Evolutionary conservation across 192 early-diverging fungal species (phyloP).

Genomic region (Chytriomyces hyalinus): DNA sequence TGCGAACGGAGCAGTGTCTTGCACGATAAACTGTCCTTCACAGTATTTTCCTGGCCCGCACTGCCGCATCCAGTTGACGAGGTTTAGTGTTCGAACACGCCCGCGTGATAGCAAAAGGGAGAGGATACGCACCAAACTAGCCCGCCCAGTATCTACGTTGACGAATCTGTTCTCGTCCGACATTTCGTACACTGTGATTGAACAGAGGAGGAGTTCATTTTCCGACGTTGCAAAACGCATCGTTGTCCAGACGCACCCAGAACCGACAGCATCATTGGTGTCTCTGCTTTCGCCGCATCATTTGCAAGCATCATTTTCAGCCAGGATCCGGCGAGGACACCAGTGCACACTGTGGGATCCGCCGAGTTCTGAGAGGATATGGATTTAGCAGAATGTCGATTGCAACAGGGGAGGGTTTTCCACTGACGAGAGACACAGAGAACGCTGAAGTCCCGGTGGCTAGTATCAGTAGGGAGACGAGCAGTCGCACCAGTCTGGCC

Average conservation of each 20-base stretch:
- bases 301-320: conserved; percentile 4
- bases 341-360: conserved; percentile 6
- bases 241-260: neutral
- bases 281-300: neutral
- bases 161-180: conserved; percentile 33
- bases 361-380: neutral
- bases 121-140: conserved; percentile 21
- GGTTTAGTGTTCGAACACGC: neutral
- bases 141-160: conserved; percentile 9
- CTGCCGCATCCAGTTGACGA: conserved; percentile 3
- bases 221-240: neutral
- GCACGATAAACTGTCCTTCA: conserved; percentile 40
- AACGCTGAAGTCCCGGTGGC: too few relatives aligned
- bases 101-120: too few relatives aligned
- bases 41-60: conserved; percentile 36
- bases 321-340: conserved; percentile 15
- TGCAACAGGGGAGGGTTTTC: neutral
- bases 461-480: too few relatives aligned
- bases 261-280: conserved; percentile 4
- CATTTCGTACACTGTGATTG: conserved; percentile 47
- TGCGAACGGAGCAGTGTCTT: conserved; percentile 22
- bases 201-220: neutral
- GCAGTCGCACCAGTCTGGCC: too few relatives aligned
- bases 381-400: neutral
- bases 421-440: too few relatives aligned